Base-by-base conservation (phyloP, 1,284 basidiomycete species). In the Amylostereum chailletii region DNA sequence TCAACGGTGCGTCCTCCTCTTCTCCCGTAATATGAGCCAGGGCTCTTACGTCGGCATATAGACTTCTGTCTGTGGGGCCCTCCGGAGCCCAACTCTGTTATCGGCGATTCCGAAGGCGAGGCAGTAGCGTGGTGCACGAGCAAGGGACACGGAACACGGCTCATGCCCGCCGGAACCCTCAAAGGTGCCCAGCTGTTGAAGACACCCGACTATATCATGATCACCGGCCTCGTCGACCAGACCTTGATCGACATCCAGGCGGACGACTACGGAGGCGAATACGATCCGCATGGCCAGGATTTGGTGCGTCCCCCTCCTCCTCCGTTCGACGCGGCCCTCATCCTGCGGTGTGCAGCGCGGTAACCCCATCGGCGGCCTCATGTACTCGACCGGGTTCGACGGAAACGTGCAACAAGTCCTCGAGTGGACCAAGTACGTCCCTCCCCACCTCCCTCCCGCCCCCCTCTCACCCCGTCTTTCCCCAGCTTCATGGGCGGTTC, bases 121-220 rank as follows among this genome's bases (percentile, higher is more conserved):
- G 81, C 77, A 55, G 81, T 90, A 19, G 79, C 83, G 0, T 90
- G 78, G 77, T 90, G 86, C 69, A 84, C 83, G 36, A 81, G 79
- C 61, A 71, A 75, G 46, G 79, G 81, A 11, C 75, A 74, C 50
- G 85, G 86, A 5, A 71, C 81, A 0, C 82, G 86, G 45, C 62
- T 76, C 32, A 83, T 89, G 29, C 82, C 82, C 42, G 65, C 72
- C 11, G 80, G 79, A 27, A 70, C 83, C 5, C 68, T 89, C 52
- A 68, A 71, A 33, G 84, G 82, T 55, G 73, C 84, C 2, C 83
- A 87, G 61, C 75, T 82, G 61, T 72, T 85, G 32, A 68, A 75
- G 55, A 84, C 83, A 0, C 72, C 74, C 8, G 72, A 81, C 56
- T 89, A 87, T 60, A 68, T 86, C 37, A 79, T 85, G 58, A 68